Evolutionary conservation across 208 protist species (phyloP).

Genomic region (Endotrypanum monterogeii): DNA sequence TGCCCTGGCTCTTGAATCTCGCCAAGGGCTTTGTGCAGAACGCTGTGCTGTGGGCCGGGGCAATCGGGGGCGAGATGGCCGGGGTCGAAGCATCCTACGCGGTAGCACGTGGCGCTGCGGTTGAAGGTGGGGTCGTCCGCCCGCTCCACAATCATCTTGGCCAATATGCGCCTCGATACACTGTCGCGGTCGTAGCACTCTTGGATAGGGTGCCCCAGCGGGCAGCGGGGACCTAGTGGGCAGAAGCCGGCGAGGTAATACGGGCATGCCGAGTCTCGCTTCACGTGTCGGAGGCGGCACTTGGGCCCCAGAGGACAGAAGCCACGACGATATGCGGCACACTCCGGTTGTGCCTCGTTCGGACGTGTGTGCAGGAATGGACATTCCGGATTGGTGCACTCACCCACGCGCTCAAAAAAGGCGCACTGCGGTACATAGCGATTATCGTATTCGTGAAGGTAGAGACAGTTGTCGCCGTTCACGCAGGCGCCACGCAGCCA

Average conservation of each 20-base stretch:
- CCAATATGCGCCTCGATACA: constrained; percentile 65
- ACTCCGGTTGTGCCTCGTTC: constrained; percentile 84
- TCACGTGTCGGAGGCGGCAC: constrained; percentile 91
- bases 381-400: constrained; percentile 97
- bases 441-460: constrained; percentile 95
- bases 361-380: constrained; percentile 92
- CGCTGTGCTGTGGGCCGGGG: constrained; percentile 69
- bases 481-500: constrained; percentile 97
- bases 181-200: constrained; percentile 76
- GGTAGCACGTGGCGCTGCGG: constrained; percentile 76
- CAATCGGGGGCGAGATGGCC: constrained; percentile 86
- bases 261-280: constrained; percentile 67
- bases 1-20: constrained; percentile 80
- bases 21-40: constrained; percentile 59
- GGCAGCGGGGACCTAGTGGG: constrained; percentile 93
- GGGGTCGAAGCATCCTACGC: constrained; percentile 78
- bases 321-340: constrained; percentile 86
- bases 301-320: constrained; percentile 90
- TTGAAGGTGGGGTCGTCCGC: constrained; percentile 77
- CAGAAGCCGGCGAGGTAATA: constrained; percentile 96
- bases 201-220: constrained; percentile 91
- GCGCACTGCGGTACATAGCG: constrained; percentile 95
- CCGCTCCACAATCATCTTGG: constrained; percentile 70
- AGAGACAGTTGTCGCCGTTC: constrained; percentile 96
- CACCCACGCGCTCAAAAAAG: constrained; percentile 95